Base-by-base conservation (phyloP, 2,329 filamentous ascomycete species). In the Tolypocladium amazonense region DNA sequence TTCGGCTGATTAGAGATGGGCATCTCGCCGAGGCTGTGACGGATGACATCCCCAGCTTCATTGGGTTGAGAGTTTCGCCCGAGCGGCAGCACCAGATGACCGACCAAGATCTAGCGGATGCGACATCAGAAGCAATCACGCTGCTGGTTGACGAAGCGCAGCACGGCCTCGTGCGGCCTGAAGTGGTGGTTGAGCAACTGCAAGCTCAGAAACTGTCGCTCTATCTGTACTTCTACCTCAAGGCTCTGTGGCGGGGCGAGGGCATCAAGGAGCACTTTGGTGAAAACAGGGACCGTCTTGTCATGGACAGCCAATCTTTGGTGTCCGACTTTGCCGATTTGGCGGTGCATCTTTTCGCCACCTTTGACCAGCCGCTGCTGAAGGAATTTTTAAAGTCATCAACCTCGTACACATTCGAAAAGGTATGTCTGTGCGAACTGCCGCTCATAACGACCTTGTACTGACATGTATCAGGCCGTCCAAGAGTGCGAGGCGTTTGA, bases 141-240 rank as follows among this genome's bases (percentile, higher is more conserved):
- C 77, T 97, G 9, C 85, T 99, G 5, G 92, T 96, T 0, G 88
- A 95, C 56, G 93, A 97, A 74, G 92, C 92, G 0, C 88, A 92
- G 64, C 89, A 93, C 61, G 94, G 94, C 0, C 88, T 96, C 33
- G 88, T 97, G 20, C 85, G 83, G 35, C 89, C 92, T 0, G 81
- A 85, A 4, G 81, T 86, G 2, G 92, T 99, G 2, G 87, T 97
- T 2, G 76, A 81, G 6, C 92, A 97, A 70, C 79, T 99, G 2
- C 80, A 88, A 65, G 78, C 80, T 25, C 84, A 87, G 62, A 80
- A 86, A 23, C 77, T 89, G 57, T 79, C 85, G 57, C 78, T 90
- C 0, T 97, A 96, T 69, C 81, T 96, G 0, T 97, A 89, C 76
- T 95, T 97, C 74, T 99, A 99, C 71, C 81, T 99, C 30, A 87